Base-by-base conservation (phyloP, 2,329 filamentous ascomycete species). In the Tolypocladium sp. region DNA sequence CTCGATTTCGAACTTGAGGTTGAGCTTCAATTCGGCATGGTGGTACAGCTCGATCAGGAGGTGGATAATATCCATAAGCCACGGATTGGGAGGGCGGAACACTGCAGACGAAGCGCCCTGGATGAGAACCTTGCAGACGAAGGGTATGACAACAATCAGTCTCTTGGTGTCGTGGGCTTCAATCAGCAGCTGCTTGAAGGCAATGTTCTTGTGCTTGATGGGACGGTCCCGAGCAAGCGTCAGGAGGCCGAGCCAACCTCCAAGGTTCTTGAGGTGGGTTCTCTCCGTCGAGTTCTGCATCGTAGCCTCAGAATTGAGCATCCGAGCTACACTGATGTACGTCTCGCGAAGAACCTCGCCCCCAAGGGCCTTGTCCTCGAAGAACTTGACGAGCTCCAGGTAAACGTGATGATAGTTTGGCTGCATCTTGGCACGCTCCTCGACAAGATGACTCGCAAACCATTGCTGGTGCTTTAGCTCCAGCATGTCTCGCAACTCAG, bases 1-100 rank as follows among this genome's bases (percentile, higher is more conserved):
- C 73, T 99, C 94, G 60, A 99, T 97, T 73, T 99, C 94, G 67
- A 99, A 99, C 68, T 97, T 99, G 57, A 96, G 86, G 66, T 97
- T 97, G 42, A 99, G 83, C 72, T 97, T 97, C 59, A 99, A 79
- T 66, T 97, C 93, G 17, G 91, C 91, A 67, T 90, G 89, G 68
- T 96, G 89, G 69, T 99, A 99, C 4, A 99, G 81, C 69, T 99
- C 95, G 67, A 96, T 90, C 41, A 99, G 81, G 9, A 97, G 79
- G 63, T 90, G 85, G 58, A 99, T 85, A 58, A 99, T 94, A 67
- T 99, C 94, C 90, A 97, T 96, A 52, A 97, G 74, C 94, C 94
- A 99, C 1, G 94, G 94, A 67, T 99, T 99, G 1, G 94, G 94
- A 13, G 93, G 92, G 59, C 87, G 89, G 76, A 99, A 99, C 12